Evolutionary conservation across 1,284 basidiomycete species (phyloP), one percentile per base, ranked within the genome.

Genomic region (Ceraceosorus bombacis): DNA sequence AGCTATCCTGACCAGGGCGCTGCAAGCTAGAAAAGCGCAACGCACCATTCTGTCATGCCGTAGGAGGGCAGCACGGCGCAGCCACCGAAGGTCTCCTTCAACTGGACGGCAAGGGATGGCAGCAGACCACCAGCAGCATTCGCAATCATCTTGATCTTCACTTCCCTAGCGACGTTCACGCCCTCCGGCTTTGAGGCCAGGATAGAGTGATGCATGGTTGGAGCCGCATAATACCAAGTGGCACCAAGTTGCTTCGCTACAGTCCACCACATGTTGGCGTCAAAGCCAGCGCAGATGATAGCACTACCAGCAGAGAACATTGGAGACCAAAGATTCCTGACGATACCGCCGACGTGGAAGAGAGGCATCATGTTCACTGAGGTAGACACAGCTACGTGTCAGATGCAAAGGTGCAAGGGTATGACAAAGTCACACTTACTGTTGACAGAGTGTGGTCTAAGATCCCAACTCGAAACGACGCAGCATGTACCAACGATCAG

Each of bases 171-270:
- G 4, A 74, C 65, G 36, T 68, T 66, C 39, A 76, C 56, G 49
- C 71, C 72, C 40, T 76, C 64, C 3, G 75, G 75, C 52, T 69
- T 66, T 36, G 74, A 69, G 4, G 72, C 72, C 38, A 77, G 66
- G 59, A 77, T 77, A 59, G 75, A 74, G 60, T 77, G 75, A 65
- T 77, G 75, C 75, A 77, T 77, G 53, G 75, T 77, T 5, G 75
- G 75, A 0, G 75, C 75, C 49, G 75, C 74, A 55, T 77, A 77
- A 63, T 77, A 77, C 75, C 75, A 77, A 1, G 74, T 76, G 27
- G 75, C 75, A 27, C 74, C 74, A 27, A 76, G 70, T 64, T 75
- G 70, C 43, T 67, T 66, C 9, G 74, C 70, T 5, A 77, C 66
- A 2, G 67, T 68, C 75, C 75, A 77, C 75, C 75, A 77, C 0